Evolutionary conservation across 176 grass and related monocot genomes (phyloP).

Genomic region (Phyllostachys edulis): DNA sequence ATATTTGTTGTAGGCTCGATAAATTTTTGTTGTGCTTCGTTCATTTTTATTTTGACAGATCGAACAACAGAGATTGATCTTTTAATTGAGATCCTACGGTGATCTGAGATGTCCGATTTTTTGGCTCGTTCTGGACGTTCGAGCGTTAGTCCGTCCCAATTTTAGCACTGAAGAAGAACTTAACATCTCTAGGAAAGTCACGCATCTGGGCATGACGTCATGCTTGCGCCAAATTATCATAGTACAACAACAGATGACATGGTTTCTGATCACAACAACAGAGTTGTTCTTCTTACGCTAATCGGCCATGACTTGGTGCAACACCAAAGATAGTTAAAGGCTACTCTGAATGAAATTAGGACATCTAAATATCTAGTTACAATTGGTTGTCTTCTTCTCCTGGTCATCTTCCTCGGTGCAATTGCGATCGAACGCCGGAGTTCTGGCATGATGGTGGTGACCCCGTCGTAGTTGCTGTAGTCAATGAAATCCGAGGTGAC

Average conservation of each 20-base stretch:
- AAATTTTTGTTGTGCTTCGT: too few species aligned
- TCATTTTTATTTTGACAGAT: too few species aligned
- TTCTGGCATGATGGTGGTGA: neutral
- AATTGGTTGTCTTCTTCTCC: too few species aligned
- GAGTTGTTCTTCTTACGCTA: neutral
- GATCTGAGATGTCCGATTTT: too few species aligned
- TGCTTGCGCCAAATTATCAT: neutral
- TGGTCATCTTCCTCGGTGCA: too few species aligned
- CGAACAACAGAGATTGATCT: too few species aligned
- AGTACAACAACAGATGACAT: neutral
- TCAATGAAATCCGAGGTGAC: neutral
- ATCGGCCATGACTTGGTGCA: neutral
- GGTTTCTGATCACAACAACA: slow-evolving; percentile 9
- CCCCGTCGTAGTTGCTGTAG: neutral
- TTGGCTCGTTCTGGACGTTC: too few species aligned
- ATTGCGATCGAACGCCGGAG: neutral
- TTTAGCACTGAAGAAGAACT: too few species aligned
- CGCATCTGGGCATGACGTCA: neutral
- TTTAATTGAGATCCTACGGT: too few species aligned
- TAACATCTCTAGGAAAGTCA: too few species aligned
- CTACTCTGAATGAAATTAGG: neutral
- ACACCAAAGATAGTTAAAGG: neutral
- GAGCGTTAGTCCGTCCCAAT: too few species aligned
- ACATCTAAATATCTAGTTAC: neutral
- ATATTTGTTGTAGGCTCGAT: too few species aligned